These are phyloP conservation scores for Phytophthora hybrid DNA, from an alignment of 352 stramenopile genomes.

Conservation along the genomic window DNA sequence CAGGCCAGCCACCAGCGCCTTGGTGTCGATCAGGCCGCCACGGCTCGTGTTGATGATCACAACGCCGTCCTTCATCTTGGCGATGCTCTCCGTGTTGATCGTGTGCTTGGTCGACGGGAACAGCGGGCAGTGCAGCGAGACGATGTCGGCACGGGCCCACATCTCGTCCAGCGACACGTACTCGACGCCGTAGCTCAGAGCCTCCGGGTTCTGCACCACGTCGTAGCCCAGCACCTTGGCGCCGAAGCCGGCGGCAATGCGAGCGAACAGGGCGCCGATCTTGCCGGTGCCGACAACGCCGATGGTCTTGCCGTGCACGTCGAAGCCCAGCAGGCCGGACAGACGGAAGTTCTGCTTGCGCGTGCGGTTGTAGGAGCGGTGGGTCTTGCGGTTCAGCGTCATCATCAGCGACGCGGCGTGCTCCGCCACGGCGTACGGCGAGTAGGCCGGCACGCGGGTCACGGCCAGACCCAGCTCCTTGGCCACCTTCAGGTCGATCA, in stretches of 20 bases:
- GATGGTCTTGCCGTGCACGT: conserved; percentile 78
- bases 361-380: conserved; percentile 77
- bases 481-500: conserved; percentile 72
- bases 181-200: conserved; percentile 41
- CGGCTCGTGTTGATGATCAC: conserved; percentile 92
- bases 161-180: conserved; percentile 65
- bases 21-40: conserved; percentile 87
- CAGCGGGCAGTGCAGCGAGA: conserved; percentile 88
- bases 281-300: conserved; percentile 66
- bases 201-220: conserved; percentile 60
- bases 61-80: conserved; percentile 88
- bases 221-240: conserved; percentile 75
- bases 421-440: conserved; percentile 80
- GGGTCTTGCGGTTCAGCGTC: conserved; percentile 82
- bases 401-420: conserved; percentile 79
- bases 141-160: conserved; percentile 80
- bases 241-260: conserved; percentile 43
- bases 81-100: conserved; percentile 81
- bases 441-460: conserved; percentile 79
- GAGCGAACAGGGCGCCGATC: conserved; percentile 53
- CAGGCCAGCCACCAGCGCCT: conserved; percentile 79
- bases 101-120: conserved; percentile 84
- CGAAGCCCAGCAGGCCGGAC: conserved; percentile 59
- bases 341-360: conserved; percentile 82
- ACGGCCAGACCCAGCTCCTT: conserved; percentile 69